Evolutionary conservation across 306 rosid genomes (phyloP).

Genomic region (Calophaca sinica): DNA sequence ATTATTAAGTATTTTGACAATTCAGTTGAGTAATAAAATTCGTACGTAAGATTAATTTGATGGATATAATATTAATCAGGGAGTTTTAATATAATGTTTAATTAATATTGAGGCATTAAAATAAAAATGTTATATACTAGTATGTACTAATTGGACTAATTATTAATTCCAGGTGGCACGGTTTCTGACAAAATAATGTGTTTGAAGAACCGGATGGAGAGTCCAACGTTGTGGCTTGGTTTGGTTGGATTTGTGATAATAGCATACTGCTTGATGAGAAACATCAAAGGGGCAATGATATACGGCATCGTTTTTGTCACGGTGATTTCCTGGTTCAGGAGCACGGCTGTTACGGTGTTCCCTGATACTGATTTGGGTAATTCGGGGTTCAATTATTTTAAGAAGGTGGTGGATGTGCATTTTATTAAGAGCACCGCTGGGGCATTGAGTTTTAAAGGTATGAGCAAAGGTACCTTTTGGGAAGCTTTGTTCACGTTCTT

Average conservation of each 20-base stretch:
- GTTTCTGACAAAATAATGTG: conserved; percentile 67
- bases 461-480: conserved; percentile 69
- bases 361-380: conserved; percentile 64
- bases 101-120: no score
- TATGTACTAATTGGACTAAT: neutral
- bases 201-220: conserved; percentile 66
- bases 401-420: conserved; percentile 76
- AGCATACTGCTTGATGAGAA: conserved; percentile 69
- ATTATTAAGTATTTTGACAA: no score
- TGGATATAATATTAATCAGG: no score
- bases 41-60: no score
- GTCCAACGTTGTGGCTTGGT: conserved; percentile 84
- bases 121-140: no score
- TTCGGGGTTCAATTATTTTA: conserved; percentile 58
- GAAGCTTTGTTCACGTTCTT: conserved; percentile 77
- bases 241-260: conserved; percentile 76
- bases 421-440: conserved; percentile 66
- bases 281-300: conserved; percentile 80
- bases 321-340: conserved; percentile 78
- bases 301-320: conserved; percentile 89
- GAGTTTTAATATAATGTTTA: no score
- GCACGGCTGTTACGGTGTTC: conserved; percentile 74
- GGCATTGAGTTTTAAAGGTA: conserved; percentile 64
- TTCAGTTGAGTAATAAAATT: no score
- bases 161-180: conserved; percentile 46